A percentile compares a stretch with the other conserved stretches of the same genome.
phyloP scores from a whole-genome alignment of 306 rosid species.

The Dryas drummondii region DNA sequence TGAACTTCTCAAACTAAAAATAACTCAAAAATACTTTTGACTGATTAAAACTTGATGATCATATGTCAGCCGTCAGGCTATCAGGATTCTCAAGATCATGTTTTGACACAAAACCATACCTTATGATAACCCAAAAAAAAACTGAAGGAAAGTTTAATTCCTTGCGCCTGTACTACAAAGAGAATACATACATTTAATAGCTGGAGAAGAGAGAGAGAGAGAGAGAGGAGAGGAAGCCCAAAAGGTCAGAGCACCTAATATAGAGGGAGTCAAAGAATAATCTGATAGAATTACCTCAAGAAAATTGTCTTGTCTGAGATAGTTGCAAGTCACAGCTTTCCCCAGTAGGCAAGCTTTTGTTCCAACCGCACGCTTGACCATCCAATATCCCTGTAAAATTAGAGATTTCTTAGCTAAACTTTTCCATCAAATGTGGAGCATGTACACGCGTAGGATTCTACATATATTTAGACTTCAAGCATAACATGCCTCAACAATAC shows the following conservation, averaged over 20 bases:
- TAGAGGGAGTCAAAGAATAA: not conserved
- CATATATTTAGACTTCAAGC: conserved; percentile 22
- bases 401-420: conserved; percentile 26
- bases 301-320: conserved; percentile 74
- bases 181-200: too few relatives aligned
- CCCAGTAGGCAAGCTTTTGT: conserved; percentile 96
- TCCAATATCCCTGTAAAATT: conserved; percentile 86
- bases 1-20: not conserved
- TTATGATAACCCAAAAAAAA: too few relatives aligned
- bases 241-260: not conserved
- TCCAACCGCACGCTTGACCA: conserved; percentile 99
- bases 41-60: not conserved
- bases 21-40: not conserved
- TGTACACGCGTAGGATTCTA: not conserved
- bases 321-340: conserved; percentile 90
- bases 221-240: too few relatives aligned
- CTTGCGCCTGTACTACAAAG: too few relatives aligned
- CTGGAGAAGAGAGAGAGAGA: too few relatives aligned
- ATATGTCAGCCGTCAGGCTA: not conserved
- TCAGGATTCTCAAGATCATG: not conserved
- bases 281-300: conserved; percentile 63
- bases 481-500: conserved; percentile 73
- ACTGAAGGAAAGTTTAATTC: too few relatives aligned
- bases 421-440: conserved; percentile 13
- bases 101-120: too few relatives aligned